A percentile compares a stretch with the other conserved stretches of the same genome.
These are phyloP conservation scores for Akanthomyces lecanii DNA, from an alignment of 2,329 filamentous ascomycete species.

Conservation along the genomic window DNA sequence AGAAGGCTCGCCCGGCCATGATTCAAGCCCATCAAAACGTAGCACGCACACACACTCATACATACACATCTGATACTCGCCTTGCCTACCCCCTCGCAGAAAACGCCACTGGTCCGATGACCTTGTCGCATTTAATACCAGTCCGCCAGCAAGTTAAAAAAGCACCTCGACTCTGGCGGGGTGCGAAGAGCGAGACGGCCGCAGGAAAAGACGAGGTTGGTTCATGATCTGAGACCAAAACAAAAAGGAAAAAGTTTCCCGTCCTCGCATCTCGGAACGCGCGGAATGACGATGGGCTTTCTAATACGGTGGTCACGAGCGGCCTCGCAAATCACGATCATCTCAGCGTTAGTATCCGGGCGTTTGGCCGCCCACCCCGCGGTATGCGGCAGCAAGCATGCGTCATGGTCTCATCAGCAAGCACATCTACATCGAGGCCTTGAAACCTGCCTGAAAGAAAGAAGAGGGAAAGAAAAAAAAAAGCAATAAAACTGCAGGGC, in stretches of 20 bases:
- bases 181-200: not conserved
- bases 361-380: no score
- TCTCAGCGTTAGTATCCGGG: no score
- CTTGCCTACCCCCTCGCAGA: not conserved
- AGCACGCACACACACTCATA: not conserved
- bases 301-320: not conserved
- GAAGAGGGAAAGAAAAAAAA: not conserved
- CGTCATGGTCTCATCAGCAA: no score
- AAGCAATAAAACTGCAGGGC: no score
- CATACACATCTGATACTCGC: not conserved
- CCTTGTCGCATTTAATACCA: not conserved
- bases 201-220: not conserved
- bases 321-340: no score
- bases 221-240: constrained; percentile 1
- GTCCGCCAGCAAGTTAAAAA: not conserved
- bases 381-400: no score
- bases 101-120: constrained; percentile 6
- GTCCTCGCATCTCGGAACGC: constrained; percentile 2
- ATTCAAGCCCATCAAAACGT: not conserved
- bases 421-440: no score
- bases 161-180: no score
- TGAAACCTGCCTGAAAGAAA: not conserved
- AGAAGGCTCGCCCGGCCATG: not conserved
- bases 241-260: no score
- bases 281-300: not conserved